Evolutionary conservation across 305 asterid species (phyloP), one percentile per base, ranked within the genome.

Genomic region (Fraxinus latifolia): DNA sequence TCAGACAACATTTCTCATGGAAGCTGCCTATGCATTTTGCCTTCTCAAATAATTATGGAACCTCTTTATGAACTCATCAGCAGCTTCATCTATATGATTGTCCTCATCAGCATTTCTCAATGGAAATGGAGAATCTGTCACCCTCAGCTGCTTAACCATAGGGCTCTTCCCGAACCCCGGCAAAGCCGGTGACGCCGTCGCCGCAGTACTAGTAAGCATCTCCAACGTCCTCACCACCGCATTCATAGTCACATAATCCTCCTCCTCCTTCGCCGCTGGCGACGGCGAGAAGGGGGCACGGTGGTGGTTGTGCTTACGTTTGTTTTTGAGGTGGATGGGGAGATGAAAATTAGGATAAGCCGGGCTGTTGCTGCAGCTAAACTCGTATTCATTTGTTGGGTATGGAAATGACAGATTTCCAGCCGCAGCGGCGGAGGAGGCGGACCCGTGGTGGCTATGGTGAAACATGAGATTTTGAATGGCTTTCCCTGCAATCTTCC

Each of bases 81-180:
- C 97, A 5, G 91, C 97, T 12, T 87, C 92, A 76, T 93, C 94
- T 0, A 93, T 92, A 21, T 67, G 88, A 72, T 74, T 74, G n/a
- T 86, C 87, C 55, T 83, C 89, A 9, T 83, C 91, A 8, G 15
- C 65, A 14, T 86, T 73, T 25, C 80, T 80, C 7, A 87, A 7
- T 1, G 90, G 88, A 74, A 77, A 87, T 0, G 90, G 90, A 1
- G 90, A 87, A 79, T 87, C 90, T 14, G 85, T 80, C 42, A 87
- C 74, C 85, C 90, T 83, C 31, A 85, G 79, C 81, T 87, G 87
- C 68, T 90, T 88, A 81, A 89, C 95, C 77, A 84, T 71, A 31
- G 94, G 94, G 77, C 91, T 93, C 81, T 85, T 89, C 36, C 97
- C 93, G 76, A 90, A 93, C 9, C 97, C 92, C 3, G 97, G 94